These are phyloP conservation scores for Sporothrix variecibatus DNA, from an alignment of 2,329 filamentous ascomycete genomes.

Conservation along the genomic window DNA sequence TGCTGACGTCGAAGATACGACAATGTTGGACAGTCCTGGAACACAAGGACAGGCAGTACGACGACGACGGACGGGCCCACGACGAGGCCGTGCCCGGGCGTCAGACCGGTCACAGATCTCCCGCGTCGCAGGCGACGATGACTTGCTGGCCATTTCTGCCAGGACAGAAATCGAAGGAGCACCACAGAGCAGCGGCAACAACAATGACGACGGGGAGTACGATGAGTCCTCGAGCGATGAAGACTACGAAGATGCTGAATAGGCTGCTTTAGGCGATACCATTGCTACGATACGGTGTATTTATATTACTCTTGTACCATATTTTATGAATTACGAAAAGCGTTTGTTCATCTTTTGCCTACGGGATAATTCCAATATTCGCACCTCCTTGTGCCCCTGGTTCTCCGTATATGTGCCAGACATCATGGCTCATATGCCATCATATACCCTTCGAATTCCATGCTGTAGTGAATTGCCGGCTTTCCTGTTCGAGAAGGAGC, in stretches of 20 bases:
- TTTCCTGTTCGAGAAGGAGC: too few relatives aligned
- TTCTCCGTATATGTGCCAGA: too few relatives aligned
- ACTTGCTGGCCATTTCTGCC: background rate
- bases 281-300: background rate
- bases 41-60: background rate
- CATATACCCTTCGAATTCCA: too few relatives aligned
- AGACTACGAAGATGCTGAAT: background rate
- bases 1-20: too few relatives aligned
- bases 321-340: background rate
- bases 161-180: background rate
- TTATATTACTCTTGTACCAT: background rate
- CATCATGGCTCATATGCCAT: too few relatives aligned
- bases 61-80: background rate
- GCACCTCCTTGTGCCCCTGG: too few relatives aligned
- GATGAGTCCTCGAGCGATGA: conserved; percentile 2
- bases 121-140: conserved; percentile 4
- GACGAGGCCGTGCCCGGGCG: conserved; percentile 2
- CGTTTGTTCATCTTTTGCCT: too few relatives aligned
- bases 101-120: background rate
- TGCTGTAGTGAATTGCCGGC: too few relatives aligned
- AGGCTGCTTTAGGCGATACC: background rate
- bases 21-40: background rate
- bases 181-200: background rate
- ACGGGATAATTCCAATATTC: too few relatives aligned
- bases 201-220: background rate